Evolutionary conservation across 257 asterid genomes (phyloP).

Genomic region (Handroanthus guayacan): DNA sequence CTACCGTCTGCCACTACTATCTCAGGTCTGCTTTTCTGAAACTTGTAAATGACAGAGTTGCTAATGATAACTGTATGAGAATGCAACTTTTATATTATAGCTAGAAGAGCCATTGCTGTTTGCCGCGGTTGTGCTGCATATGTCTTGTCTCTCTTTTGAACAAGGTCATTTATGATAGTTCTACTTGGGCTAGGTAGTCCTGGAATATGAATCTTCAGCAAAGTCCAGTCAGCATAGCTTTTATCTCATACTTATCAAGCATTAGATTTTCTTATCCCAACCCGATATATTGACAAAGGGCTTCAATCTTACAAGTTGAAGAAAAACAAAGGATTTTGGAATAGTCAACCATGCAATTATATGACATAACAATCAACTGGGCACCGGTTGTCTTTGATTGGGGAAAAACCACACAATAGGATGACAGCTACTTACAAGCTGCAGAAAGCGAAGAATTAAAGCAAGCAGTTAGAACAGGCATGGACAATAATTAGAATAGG

Average conservation of each 20-base stretch:
- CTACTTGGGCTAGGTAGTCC: conserved; percentile 22
- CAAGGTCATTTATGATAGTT: too few relatives aligned
- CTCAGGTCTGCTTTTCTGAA: conserved; percentile 65
- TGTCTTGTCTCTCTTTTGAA: conserved; percentile 22
- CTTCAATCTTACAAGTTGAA: background rate
- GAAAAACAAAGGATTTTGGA: background rate
- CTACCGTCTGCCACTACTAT: conserved; percentile 85
- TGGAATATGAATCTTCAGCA: conserved; percentile 1
- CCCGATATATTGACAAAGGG: conserved; percentile 1
- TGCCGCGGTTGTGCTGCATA: conserved; percentile 6
- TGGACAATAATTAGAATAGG: background rate
- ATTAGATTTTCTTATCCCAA: background rate
- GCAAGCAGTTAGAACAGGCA: background rate
- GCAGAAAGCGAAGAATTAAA: background rate
- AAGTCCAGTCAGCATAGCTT: too few relatives aligned
- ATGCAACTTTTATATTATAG: conserved; percentile 1
- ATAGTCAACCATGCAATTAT: background rate
- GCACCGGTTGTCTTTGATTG: background rate
- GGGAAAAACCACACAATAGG: background rate
- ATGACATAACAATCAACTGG: background rate
- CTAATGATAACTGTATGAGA: conserved; percentile 6
- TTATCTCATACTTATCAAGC: conserved; percentile 1
- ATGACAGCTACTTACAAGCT: background rate
- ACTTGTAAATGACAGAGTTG: conserved; percentile 31
- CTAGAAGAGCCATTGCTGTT: background rate